Evolutionary conservation across 1,139 yeast genomes (phyloP), one percentile per base, ranked within the genome.

Genomic region (Magnusiomyces clavatus): DNA sequence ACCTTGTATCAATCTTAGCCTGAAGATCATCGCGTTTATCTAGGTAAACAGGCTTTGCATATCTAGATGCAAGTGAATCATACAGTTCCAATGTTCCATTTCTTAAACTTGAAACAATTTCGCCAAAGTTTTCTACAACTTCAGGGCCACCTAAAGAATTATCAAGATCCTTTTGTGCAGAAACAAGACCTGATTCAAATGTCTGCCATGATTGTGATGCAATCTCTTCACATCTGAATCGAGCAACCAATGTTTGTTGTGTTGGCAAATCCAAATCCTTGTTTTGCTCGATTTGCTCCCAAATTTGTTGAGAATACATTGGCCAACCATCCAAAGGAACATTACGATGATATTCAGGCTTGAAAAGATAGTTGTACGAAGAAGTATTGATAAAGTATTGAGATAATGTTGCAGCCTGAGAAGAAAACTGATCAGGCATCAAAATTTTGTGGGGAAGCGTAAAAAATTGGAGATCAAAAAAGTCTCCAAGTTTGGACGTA

Each of bases 281-380:
- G 69, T 92, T 92, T 56, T 78, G 77, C 67, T 89, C 95, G 62
- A 92, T 92, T 67, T 89, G 96, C 50, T 86, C 83, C 98, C 98
- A 92, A 58, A 96, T 83, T 63, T 83, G 86, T 52, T 82, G 84
- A 1, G 97, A 90, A 63, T 92, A 92, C 69, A 89, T 71, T 4
- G 94, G 80, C 97, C 98, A 92, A 13, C 97, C 98, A 68, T 92
- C 98, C 49, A 92, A 76, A 6, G 98, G 98, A 49, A 92, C 81
- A 51, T 78, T 76, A 59, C 94, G 90, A 63, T 88, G 96, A 65
- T 89, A 90, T 51, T 80, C 76, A 1, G 78, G 77, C 57, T 80
- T 78, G 72, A 88, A 86, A 35, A 83, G 70, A 54, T 74, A 76
- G 2, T 54, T 44, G 3, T 57, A 56, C 3, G 60, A 50, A 5